Conservation (phyloP, 225 moss, liverwort and hornwort species). For the Pseudoscleropodium purum region DNA sequence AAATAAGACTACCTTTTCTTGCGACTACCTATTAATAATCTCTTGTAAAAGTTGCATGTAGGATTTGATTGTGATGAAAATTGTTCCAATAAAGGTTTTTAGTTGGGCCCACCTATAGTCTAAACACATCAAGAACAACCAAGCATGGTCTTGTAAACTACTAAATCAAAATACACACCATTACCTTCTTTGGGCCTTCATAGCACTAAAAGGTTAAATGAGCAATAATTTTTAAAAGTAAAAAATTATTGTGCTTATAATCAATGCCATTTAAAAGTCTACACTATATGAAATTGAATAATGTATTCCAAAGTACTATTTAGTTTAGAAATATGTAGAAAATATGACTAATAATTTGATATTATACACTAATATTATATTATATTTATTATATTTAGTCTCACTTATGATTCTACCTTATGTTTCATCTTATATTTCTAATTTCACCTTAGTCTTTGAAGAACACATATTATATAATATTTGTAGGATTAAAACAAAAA, state of each 20-base stretch:
- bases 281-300: not conserved
- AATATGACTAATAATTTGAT: not conserved
- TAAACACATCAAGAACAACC: not conserved
- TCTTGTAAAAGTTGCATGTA: too few relatives aligned
- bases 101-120: fast-evolving
- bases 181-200: too few relatives aligned
- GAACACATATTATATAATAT: not conserved
- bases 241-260: not conserved
- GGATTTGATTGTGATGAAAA: not conserved
- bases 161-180: too few relatives aligned
- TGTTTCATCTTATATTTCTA: not conserved
- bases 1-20: too few relatives aligned
- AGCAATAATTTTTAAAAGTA: not conserved
- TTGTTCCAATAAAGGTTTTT: not conserved
- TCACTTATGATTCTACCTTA: not conserved
- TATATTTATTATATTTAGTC: not conserved
- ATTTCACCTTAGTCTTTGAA: not conserved
- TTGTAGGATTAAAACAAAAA: not conserved
- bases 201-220: fast-evolving
- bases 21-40: too few relatives aligned
- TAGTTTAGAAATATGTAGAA: fast-evolving
- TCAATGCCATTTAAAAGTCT: not conserved
- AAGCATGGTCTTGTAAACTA: not conserved
- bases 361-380: not conserved
- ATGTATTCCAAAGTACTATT: not conserved